Evolutionary conservation across 768 basidiomycete species (phyloP).

Genomic region (Stropharia rugosoannulata): DNA sequence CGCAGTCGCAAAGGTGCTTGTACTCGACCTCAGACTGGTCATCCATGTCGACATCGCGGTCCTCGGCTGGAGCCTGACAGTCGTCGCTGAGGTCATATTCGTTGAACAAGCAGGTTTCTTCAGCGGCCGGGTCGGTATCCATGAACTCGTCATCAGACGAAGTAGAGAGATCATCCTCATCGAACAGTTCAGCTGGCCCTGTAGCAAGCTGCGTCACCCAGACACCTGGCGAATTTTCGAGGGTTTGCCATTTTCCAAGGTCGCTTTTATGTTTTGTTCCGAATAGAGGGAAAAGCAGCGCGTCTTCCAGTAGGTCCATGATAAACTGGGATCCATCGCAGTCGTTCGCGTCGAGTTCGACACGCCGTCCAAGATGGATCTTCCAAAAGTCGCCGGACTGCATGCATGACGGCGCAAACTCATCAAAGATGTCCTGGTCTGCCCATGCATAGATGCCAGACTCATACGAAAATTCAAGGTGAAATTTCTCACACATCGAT

Average conservation of each 20-base stretch:
- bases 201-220: constrained; percentile 27
- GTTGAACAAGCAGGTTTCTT: neutral
- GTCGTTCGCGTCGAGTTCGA: constrained; percentile 34
- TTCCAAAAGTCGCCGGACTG: constrained; percentile 34
- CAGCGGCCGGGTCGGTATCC: too few species aligned
- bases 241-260: constrained; percentile 30
- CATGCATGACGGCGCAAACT: constrained; percentile 33
- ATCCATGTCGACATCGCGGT: neutral
- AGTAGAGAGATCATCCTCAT: neutral
- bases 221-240: constrained; percentile 25
- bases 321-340: constrained; percentile 33
- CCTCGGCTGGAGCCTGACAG: neutral
- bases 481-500: constrained; percentile 37
- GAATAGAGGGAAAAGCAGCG: constrained; percentile 19
- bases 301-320: constrained; percentile 32
- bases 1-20: neutral
- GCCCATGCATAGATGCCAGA: constrained; percentile 31
- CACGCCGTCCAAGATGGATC: constrained; percentile 35
- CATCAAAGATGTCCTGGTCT: constrained; percentile 32
- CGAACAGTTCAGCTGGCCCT: neutral
- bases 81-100: neutral
- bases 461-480: constrained; percentile 25
- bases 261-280: constrained; percentile 25
- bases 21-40: neutral
- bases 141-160: neutral